Conservation (phyloP, 805 yeast species). For the Myxozyma monticola region DNA sequence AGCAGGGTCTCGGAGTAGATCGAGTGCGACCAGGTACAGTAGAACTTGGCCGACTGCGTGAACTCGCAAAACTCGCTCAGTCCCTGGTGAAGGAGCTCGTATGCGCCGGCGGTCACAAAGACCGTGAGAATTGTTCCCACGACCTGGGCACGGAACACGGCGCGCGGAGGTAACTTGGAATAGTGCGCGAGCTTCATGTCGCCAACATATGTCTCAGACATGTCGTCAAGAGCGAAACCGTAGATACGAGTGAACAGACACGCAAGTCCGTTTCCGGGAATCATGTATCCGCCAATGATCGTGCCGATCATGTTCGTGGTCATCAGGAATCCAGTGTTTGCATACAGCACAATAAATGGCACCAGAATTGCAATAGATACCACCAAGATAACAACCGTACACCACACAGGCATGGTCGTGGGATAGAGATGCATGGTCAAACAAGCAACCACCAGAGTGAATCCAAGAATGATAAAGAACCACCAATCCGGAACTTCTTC, state of each 20-base stretch:
- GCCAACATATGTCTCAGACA: constrained; percentile 54
- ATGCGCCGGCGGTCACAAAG: constrained; percentile 45
- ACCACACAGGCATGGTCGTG: constrained; percentile 59
- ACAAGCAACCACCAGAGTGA: constrained; percentile 47
- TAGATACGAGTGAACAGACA: constrained; percentile 62
- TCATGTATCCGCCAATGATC: constrained; percentile 61
- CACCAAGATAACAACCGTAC: constrained; percentile 54
- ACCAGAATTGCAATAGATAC: constrained; percentile 56
- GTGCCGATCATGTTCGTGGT: constrained; percentile 65
- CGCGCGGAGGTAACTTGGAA: constrained; percentile 61
- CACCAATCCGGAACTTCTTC: constrained; percentile 65
- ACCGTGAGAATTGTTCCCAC: constrained; percentile 47
- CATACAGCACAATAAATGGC: constrained; percentile 61
- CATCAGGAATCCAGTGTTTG: constrained; percentile 59
- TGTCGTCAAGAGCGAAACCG: constrained; percentile 55
- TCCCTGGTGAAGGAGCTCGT: constrained; percentile 40
- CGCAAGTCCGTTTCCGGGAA: constrained; percentile 62
- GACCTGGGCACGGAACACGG: constrained; percentile 56
- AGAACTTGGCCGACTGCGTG: constrained; percentile 47
- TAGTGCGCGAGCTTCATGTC: constrained; percentile 68
- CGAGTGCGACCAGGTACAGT: constrained; percentile 49
- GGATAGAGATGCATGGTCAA: constrained; percentile 45
- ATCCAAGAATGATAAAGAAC: constrained; percentile 51
- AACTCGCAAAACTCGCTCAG: constrained; percentile 48
- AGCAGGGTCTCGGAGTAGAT: constrained; percentile 57